Conservation (phyloP, 2,329 filamentous ascomycete genomes). For the Trematosphaeria pertusa region DNA sequence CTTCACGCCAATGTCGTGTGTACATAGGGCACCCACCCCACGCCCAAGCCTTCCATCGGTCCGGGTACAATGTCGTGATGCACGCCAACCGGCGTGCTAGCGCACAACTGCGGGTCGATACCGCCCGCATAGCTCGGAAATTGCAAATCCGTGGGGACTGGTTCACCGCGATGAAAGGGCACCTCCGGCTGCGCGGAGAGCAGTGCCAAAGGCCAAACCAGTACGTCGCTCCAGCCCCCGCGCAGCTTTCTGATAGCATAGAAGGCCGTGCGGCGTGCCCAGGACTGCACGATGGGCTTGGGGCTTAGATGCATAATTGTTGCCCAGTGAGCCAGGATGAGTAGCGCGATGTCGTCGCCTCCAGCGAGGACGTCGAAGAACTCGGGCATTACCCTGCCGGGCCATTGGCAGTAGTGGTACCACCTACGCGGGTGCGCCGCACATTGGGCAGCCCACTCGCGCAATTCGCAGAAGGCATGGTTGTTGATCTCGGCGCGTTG, state of each 20-base stretch:
- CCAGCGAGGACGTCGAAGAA: constrained; percentile 13
- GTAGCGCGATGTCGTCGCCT: constrained; percentile 15
- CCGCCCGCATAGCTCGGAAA: background rate
- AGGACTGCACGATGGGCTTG: constrained; percentile 12
- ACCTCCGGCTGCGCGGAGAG: background rate
- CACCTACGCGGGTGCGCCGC: constrained; percentile 10
- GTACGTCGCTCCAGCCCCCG: constrained; percentile 9
- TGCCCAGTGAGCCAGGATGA: constrained; percentile 19
- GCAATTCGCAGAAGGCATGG: constrained; percentile 15
- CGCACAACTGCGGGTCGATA: background rate
- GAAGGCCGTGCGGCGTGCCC: constrained; percentile 12
- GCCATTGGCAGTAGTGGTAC: constrained; percentile 16
- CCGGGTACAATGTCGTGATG: no score
- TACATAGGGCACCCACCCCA: no score
- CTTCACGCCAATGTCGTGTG: no score
- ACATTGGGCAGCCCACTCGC: constrained; percentile 11
- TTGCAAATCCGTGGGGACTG: background rate
- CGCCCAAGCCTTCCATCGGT: no score
- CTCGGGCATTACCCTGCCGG: constrained; percentile 2
- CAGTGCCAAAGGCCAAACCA: constrained; percentile 9
- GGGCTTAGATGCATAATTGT: constrained; percentile 12
- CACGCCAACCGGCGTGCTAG: no score
- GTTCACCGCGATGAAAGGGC: background rate
- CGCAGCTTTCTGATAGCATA: constrained; percentile 6
- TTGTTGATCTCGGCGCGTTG: constrained; percentile 7